phyloP scores from a whole-genome alignment of 1,284 basidiomycete genomes.

The Ustilago curta region DNA sequence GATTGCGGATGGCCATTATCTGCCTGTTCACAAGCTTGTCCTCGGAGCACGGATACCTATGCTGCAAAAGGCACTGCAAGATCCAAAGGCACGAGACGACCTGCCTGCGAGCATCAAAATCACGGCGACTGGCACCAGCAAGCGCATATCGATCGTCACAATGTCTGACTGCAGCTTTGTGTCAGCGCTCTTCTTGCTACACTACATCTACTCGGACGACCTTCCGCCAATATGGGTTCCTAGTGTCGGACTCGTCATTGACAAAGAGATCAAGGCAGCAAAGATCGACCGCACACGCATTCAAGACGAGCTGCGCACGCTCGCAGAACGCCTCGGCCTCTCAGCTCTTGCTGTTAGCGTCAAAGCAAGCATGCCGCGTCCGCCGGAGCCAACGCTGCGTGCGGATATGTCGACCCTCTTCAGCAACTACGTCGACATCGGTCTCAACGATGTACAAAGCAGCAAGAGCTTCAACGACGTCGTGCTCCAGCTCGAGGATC shows the following conservation, averaged over 20 bases:
- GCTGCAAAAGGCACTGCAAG: constrained; percentile 69
- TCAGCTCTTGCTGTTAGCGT: constrained; percentile 70
- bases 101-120: constrained; percentile 37
- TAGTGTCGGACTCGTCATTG: constrained; percentile 75
- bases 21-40: constrained; percentile 79
- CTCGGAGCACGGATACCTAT: constrained; percentile 76
- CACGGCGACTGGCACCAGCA: constrained; percentile 6
- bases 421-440: constrained; percentile 34
- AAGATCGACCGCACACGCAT: constrained; percentile 76
- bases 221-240: constrained; percentile 86
- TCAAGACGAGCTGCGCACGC: constrained; percentile 73
- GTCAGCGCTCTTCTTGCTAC: constrained; percentile 80
- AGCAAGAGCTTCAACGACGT: constrained; percentile 75
- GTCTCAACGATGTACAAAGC: neutral
- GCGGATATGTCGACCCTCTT: constrained; percentile 74
- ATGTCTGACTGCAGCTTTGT: constrained; percentile 74
- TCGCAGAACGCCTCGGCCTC: constrained; percentile 74
- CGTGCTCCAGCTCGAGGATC: constrained; percentile 80
- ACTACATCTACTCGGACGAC: constrained; percentile 89
- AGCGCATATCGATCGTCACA: constrained; percentile 35
- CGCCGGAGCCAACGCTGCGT: constrained; percentile 72
- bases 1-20: constrained; percentile 69
- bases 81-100: constrained; percentile 16
- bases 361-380: constrained; percentile 65
- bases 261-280: constrained; percentile 72